Evolutionary conservation across 1,284 basidiomycete species (phyloP), one percentile per base, ranked within the genome.

Genomic region (Prillingera fragicola): DNA sequence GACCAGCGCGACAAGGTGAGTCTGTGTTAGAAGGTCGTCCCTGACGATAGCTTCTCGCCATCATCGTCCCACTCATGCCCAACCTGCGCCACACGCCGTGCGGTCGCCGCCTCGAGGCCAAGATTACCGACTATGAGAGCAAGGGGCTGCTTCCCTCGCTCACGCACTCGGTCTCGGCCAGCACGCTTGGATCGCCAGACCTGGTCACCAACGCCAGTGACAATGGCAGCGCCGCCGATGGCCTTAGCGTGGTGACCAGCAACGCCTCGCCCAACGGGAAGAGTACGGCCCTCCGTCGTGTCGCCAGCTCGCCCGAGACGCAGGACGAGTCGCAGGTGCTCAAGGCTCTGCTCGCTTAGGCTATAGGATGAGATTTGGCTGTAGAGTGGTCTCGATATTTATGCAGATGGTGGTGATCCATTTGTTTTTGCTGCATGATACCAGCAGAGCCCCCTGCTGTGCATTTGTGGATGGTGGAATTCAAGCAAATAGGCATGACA

Each of bases 51-150:
- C 55, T 69, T 5, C 50, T 69, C n/a, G 44, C 55, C n/a, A 43
- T 60, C 33, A 58, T 67, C 41, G 36, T 54, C 12, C 55, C 62
- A 2, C 38, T 61, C 28, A 44, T 69, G 33, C 59, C 57, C 15
- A 46, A 54, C 15, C 52, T 69, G 41, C 56, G 58, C 15, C 55
- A 60, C 48, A 63, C 65, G 15, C 65, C 67, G 6, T 65, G 64
- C 22, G 67, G 67, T 12, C 63, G 62, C 39, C 57, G 64, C 21
- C 56, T 69, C 38, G 58, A 62, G 25, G 45, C 27, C 23, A 54
- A 52, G 28, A 40, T 69, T 26, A 33, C 23, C 29, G 50, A 63
- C 24, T 52, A 59, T 36, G 54, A 60, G 35, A 18, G 33, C 28
- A 36, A 45, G 29, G 43, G 43, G 5, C n/a, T 48, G 15, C 15